Evolutionary conservation across 768 basidiomycete genomes (phyloP).

Genomic region (Calocera viscosa): DNA sequence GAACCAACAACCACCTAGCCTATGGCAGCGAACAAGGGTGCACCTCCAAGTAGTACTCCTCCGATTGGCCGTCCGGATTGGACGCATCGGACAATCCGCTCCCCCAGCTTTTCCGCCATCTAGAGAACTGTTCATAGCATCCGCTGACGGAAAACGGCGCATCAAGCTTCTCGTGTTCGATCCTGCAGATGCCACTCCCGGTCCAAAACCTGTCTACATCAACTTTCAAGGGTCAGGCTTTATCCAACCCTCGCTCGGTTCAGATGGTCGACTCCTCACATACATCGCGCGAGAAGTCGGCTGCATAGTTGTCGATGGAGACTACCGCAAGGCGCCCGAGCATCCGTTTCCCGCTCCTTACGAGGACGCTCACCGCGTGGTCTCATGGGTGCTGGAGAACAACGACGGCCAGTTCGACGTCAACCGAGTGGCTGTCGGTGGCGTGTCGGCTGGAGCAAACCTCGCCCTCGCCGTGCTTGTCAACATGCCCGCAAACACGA

Average conservation of each 20-base stretch:
- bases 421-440: neutral
- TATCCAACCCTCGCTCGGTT: slow-evolving; percentile 4
- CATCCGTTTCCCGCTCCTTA: slow-evolving; percentile 6
- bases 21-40: neutral
- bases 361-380: slow-evolving; percentile 7
- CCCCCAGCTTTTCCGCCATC: neutral
- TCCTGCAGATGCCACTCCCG: slow-evolving; percentile 6
- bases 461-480: neutral
- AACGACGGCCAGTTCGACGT: neutral
- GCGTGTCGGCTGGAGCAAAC: neutral
- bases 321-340: slow-evolving; percentile 14
- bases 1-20: neutral
- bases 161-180: slow-evolving; percentile 12
- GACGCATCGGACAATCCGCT: neutral
- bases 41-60: neutral
- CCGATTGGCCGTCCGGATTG: neutral
- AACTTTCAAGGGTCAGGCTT: slow-evolving; percentile 14
- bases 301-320: slow-evolving; percentile 12
- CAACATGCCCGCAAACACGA: slow-evolving; percentile 4
- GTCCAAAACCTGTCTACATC: slow-evolving; percentile 11
- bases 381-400: slow-evolving; percentile 4
- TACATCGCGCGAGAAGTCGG: slow-evolving; percentile 9
- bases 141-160: slow-evolving; percentile 5
- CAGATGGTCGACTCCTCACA: slow-evolving; percentile 3
- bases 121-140: neutral